Percentiles rank a stretch among this genome's conserved stretches.
phyloP scores from a whole-genome alignment of 306 rosid genomes.

The Prunus davidiana region DNA sequence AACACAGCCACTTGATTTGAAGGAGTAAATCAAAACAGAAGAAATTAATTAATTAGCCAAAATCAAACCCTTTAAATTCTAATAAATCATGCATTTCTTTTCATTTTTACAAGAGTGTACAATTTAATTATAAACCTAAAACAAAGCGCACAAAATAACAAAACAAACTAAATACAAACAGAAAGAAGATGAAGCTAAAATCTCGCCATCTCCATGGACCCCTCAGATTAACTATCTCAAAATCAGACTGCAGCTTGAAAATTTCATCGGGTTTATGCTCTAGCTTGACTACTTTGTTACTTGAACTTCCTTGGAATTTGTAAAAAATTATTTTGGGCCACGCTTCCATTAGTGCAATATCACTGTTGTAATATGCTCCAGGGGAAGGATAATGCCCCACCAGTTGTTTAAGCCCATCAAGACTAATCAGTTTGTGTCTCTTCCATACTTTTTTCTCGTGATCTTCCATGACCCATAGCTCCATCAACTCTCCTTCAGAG shows the following conservation, averaged over 20 bases:
- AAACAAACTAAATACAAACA: background rate
- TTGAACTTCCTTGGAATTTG: background rate
- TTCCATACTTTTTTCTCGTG: slow-evolving; percentile 1
- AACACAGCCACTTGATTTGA: too few species aligned
- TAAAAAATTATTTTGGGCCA: background rate
- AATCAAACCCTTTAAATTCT: too few species aligned
- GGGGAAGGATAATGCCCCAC: background rate
- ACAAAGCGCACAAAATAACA: background rate
- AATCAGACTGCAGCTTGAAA: background rate
- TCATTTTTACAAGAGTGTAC: too few species aligned
- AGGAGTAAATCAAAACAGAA: too few species aligned
- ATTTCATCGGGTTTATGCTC: background rate
- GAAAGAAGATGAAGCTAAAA: background rate
- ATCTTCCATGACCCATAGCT: background rate
- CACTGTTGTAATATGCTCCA: background rate
- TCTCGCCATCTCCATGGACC: background rate
- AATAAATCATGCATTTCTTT: too few species aligned
- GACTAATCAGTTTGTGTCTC: background rate
- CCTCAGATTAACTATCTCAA: background rate
- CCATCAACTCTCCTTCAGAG: background rate
- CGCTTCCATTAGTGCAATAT: background rate
- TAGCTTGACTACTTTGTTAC: background rate
- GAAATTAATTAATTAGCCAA: too few species aligned
- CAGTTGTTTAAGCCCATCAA: background rate
- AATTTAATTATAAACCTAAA: too few species aligned